A percentile compares a stretch with the other conserved stretches of the same genome.
phyloP scores from a whole-genome alignment of 768 basidiomycete genomes.

The Auriscalpium orientale region DNA sequence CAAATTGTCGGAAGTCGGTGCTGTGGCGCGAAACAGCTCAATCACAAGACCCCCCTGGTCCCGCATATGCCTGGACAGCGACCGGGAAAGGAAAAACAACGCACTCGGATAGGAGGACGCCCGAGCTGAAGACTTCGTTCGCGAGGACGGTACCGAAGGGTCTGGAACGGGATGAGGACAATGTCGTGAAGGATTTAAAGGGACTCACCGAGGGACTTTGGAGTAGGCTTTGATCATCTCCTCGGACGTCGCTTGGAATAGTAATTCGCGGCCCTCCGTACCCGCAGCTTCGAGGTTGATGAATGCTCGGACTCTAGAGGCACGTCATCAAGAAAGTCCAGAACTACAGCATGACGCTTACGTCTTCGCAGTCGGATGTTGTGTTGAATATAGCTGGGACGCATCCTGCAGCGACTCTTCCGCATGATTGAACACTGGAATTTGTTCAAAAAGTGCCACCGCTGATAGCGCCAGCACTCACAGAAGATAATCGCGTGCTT shows the following conservation, averaged over 20 bases:
- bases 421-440: conserved; percentile 84
- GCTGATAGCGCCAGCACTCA: conserved; percentile 30
- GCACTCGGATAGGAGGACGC: conserved; percentile 84
- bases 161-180: conserved; percentile 27
- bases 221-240: conserved; percentile 93
- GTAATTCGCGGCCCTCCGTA: conserved; percentile 75
- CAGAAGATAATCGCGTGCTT: conserved; percentile 76
- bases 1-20: conserved; percentile 94
- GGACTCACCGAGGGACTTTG: conserved; percentile 61
- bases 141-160: conserved; percentile 88
- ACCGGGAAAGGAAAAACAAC: conserved; percentile 16
- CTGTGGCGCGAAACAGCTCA: conserved; percentile 29
- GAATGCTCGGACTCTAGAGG: conserved; percentile 63
- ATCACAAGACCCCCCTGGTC: neutral
- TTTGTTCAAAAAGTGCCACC: neutral
- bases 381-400: conserved; percentile 88
- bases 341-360: conserved; percentile 25
- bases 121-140: conserved; percentile 88
- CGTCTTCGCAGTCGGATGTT: conserved; percentile 70
- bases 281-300: conserved; percentile 95
- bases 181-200: neutral
- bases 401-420: conserved; percentile 95
- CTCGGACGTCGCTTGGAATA: conserved; percentile 94
- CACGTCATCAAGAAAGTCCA: neutral
- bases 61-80: neutral